Conservation (phyloP, 805 yeast genomes). For the Metschnikowia kofuensis region DNA sequence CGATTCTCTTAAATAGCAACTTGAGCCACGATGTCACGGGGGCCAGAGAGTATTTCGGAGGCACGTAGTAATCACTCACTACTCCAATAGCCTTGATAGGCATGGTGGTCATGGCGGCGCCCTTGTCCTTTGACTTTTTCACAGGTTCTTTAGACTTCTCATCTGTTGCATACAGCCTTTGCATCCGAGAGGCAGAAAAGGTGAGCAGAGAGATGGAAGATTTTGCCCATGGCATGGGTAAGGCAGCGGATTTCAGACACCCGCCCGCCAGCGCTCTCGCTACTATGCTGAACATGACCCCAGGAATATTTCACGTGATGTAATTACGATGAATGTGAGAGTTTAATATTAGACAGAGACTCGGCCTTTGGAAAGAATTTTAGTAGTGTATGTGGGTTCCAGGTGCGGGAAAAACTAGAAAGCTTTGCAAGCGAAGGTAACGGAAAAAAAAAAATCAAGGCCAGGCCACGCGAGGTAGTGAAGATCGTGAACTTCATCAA, state of each 20-base stretch:
- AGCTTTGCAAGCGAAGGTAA: no score
- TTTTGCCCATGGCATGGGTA: not conserved
- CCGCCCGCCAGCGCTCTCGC: slow-evolving; percentile 2
- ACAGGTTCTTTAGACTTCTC: slow-evolving; percentile 14
- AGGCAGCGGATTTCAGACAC: not conserved
- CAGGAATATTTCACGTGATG: not conserved
- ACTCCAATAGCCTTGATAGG: slow-evolving; percentile 40
- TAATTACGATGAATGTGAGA: no score
- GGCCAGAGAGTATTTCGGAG: slow-evolving; percentile 29
- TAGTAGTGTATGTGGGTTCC: no score
- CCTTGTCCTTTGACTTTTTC: slow-evolving; percentile 2
- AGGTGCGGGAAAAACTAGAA: no score
- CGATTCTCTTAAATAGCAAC: slow-evolving; percentile 59
- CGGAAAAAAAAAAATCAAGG: no score
- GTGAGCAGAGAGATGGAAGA: not conserved
- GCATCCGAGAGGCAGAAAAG: not conserved
- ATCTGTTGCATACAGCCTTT: slow-evolving; percentile 14
- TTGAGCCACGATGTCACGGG: slow-evolving; percentile 37
- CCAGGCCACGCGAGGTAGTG: no score
- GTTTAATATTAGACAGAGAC: no score
- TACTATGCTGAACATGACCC: slow-evolving; percentile 2
- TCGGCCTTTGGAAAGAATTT: no score
- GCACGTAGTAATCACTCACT: slow-evolving; percentile 42
- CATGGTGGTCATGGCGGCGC: slow-evolving; percentile 33
- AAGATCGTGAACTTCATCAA: no score